A percentile compares a stretch with the other conserved stretches of the same genome.
Evolutionary conservation across 805 yeast genomes (phyloP).

Genomic region (Ogataea methylovora): DNA sequence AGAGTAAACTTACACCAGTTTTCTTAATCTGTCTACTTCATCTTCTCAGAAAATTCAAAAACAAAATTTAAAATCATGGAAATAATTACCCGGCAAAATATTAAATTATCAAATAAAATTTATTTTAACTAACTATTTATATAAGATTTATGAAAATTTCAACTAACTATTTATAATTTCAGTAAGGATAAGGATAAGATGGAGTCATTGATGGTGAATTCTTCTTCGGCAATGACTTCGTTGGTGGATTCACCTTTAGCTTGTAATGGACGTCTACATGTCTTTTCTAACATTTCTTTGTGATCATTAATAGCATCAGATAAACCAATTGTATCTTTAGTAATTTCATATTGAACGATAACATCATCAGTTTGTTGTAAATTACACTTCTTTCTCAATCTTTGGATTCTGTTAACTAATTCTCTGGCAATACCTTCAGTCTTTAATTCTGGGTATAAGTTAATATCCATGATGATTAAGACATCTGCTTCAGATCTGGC

Average conservation of each 20-base stretch:
- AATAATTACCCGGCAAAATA: too few species aligned
- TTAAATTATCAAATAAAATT: background rate
- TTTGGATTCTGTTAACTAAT: conserved; percentile 92
- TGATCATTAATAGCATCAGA: conserved; percentile 56
- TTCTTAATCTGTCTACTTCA: too few species aligned
- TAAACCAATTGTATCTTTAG: conserved; percentile 62
- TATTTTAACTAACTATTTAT: background rate
- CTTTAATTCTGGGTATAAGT: conserved; percentile 78
- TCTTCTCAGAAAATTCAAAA: too few species aligned
- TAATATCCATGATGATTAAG: conserved; percentile 81
- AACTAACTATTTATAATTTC: conserved; percentile 36
- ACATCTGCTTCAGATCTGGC: conserved; percentile 86
- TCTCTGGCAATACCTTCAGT: conserved; percentile 96
- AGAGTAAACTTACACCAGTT: too few species aligned
- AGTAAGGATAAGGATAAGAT: conserved; percentile 71
- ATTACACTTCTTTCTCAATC: conserved; percentile 94
- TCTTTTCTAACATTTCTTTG: conserved; percentile 62
- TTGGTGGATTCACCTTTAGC: conserved; percentile 35
- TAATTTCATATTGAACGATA: conserved; percentile 69
- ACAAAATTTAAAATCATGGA: too few species aligned
- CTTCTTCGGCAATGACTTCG: conserved; percentile 76
- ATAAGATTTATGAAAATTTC: too few species aligned
- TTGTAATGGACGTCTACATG: conserved; percentile 60
- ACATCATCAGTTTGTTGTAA: conserved; percentile 94
- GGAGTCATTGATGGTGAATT: conserved; percentile 76